Evolutionary conservation across 1,139 yeast species (phyloP), one percentile per base, ranked within the genome.

Genomic region (Sugiyamaella sp.): DNA sequence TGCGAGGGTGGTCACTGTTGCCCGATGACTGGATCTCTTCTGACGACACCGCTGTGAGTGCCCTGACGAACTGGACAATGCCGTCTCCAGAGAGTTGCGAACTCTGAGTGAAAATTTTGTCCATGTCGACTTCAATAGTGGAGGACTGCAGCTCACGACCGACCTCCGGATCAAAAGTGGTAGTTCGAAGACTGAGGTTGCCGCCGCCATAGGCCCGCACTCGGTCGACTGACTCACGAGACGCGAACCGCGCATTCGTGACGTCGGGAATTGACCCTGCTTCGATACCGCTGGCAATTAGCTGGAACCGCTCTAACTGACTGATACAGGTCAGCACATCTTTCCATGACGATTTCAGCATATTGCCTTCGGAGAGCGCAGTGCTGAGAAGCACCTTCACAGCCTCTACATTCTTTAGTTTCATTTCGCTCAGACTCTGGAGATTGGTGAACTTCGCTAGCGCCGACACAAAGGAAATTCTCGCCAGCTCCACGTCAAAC

Each of bases 1-100:
- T 86, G 67, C 99, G 79, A 25, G 99, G 99, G 58, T 89, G 84
- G 9, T 79, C 76, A 48, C 93, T 85, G 49, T 91, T 84, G 4
- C 93, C 93, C 1, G 96, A 87, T 0, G 95, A 86, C 61, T 88
- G 91, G 56, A 93, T 89, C 69, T 95, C 99, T 65, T 91, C 98
- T 45, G 84, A 75, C 0, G 97, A 87, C 21, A 95, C 97, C 57
- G 83, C 87, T 5, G 95, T 84, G 58, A 95, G 76, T 0, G 98
- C 96, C 53, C 78, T 82, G 41, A 95, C 96, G 72, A 95, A 93
- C 56, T 84, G 86, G 51, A 88, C 83, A 56, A 95, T 93, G 9
- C 93, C 95, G 49, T 81, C 85, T 55, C 97, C 97, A 24, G 85
- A 79, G 58, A 95, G 79, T 50, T 81, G 80, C 2, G 93, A 81